Base-by-base conservation (phyloP, 2,329 filamentous ascomycete genomes). In the Aspergillus texensis region DNA sequence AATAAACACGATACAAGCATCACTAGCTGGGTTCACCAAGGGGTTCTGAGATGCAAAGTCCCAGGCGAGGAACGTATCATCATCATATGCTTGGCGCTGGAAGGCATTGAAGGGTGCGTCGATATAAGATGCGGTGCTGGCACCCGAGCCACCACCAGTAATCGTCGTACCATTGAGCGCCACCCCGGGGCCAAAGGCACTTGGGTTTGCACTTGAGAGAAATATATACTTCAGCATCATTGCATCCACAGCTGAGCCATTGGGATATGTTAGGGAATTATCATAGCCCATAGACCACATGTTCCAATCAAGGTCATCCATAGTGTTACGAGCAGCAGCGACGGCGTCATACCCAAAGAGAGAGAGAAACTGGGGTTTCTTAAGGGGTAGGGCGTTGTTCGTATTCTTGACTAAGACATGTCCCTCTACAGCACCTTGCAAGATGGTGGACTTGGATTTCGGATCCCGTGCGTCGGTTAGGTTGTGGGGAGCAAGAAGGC, bases 341-440 rank as follows among this genome's bases (percentile, higher is more conserved):
- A 62, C 58, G 2, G 71, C 83, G 75, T 88, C 88, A 71, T 89
- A 90, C 30, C 88, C 85, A 68, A 86, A 88, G n/a, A 90, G 68
- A 1, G 87, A 86, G 4, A 76, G 62, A 16, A 70, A 52, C 41
- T 65, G 67, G 0, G 72, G 70, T 2, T 63, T 64, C 1, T 58
- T 60, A 1, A 88, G 73, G 0, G 86, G 86, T 1, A 88, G 76
- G 1, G 82, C 72, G 14, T 78, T 76, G 62, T 82, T 80, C 0
- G 69, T 70, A 61, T 88, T 88, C 74, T 85, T 85, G 32, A 86
- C 63, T 70, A 83, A 74, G 2, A 88, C 85, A 39, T 86, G 86
- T 83, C 65, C 88, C 85, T 62, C 86, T 79, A 14, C 86, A 83
- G 32, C 90, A 78, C 10, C 84, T 80, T 36, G 34, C 5, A 36